phyloP scores from a whole-genome alignment of 2,329 filamentous ascomycete genomes.

The Pseudogymnoascus sp. region DNA sequence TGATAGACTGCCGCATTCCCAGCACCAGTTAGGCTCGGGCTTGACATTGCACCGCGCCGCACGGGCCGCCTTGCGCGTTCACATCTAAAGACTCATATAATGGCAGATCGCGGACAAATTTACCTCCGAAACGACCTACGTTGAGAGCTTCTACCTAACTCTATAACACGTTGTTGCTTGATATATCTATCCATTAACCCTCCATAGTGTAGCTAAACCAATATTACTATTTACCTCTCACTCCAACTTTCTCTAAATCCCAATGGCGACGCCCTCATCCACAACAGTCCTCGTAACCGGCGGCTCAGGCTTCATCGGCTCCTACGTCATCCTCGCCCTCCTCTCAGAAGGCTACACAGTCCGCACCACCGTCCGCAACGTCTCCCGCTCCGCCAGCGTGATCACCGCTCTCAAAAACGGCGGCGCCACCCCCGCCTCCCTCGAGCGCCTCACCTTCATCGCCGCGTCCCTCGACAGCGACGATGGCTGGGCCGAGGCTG shows the following conservation, averaged over 20 bases:
- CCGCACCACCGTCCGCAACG: constrained; percentile 25
- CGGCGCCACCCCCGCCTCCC: constrained; percentile 14
- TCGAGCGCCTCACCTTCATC: constrained; percentile 21
- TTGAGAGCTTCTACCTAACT: not conserved
- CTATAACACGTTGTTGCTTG: not conserved
- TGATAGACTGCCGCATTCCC: constrained; percentile 25
- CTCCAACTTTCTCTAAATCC: not conserved
- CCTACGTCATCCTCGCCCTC: constrained; percentile 23
- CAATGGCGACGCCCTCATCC: constrained; percentile 8
- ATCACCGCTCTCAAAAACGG: constrained; percentile 20
- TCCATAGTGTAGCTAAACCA: not conserved
- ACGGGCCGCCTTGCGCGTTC: not conserved
- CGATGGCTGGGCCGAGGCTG: constrained; percentile 26
- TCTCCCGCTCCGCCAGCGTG: constrained; percentile 20
- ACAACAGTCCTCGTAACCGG: constrained; percentile 25
- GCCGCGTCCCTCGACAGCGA: constrained; percentile 24
- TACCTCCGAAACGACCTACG: not conserved
- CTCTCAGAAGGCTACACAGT: constrained; percentile 24
- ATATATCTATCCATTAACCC: not conserved
- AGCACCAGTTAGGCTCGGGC: constrained; percentile 2
- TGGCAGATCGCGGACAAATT: not conserved
- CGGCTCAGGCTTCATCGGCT: constrained; percentile 27
- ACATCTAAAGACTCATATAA: not conserved
- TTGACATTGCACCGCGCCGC: not conserved
- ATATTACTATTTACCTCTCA: not conserved